Evolutionary conservation across 2,329 filamentous ascomycete species (phyloP).

Genomic region (Diaporthe longicolla): DNA sequence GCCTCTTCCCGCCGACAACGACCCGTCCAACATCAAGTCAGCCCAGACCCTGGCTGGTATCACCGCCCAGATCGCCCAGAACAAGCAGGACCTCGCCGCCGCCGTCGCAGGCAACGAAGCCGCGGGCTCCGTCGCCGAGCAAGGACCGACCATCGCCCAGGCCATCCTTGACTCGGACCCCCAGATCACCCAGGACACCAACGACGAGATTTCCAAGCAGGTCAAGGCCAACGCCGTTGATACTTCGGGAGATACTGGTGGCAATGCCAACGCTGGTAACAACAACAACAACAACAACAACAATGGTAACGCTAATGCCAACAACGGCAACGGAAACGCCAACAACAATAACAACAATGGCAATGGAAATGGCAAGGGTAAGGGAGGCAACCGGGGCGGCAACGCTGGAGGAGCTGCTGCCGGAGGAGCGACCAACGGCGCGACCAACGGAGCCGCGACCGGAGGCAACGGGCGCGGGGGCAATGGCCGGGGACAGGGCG

Average conservation of each 20-base stretch:
- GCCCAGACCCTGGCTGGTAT: constrained; percentile 59
- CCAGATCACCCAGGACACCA: constrained; percentile 10
- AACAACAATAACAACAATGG: not conserved
- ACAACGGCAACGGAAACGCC: not conserved
- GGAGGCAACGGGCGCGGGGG: constrained; percentile 2
- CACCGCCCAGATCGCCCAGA: constrained; percentile 61
- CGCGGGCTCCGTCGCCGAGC: constrained; percentile 49
- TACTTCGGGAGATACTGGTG: not conserved
- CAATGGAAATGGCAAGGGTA: constrained; percentile 3
- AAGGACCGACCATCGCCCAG: constrained; percentile 43
- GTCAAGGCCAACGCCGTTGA: constrained; percentile 3
- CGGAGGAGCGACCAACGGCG: not conserved
- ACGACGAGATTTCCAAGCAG: constrained; percentile 21
- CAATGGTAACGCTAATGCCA: not conserved
- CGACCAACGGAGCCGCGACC: not conserved
- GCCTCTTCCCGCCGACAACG: constrained; percentile 53
- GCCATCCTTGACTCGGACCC: constrained; percentile 36
- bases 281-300: not conserved
- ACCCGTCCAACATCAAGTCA: constrained; percentile 59
- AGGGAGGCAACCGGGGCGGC: constrained; percentile 22
- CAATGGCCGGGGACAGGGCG: not conserved
- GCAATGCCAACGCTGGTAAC: not conserved
- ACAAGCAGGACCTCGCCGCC: constrained; percentile 64
- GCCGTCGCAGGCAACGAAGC: constrained; percentile 59
- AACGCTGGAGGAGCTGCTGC: not conserved